Conservation (phyloP, 352 stramenopile species). For the Phytopythium montanum region DNA sequence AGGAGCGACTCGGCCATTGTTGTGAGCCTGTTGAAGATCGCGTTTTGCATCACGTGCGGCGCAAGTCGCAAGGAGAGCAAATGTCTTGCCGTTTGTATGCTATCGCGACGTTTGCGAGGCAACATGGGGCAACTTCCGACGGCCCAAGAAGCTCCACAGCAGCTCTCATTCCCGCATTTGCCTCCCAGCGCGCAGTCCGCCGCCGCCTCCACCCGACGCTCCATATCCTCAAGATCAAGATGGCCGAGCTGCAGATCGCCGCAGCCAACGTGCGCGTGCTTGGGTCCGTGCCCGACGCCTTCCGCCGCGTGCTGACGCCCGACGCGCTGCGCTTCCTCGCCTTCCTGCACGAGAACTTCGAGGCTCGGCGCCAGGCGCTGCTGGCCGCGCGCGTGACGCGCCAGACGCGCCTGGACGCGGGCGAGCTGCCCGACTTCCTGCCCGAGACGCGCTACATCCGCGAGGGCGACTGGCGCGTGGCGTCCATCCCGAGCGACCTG, state of each 20-base stretch:
- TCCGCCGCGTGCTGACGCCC: conserved; percentile 84
- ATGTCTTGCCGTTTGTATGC: too few species aligned
- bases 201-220: neutral
- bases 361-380: conserved; percentile 49
- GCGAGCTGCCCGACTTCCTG: conserved; percentile 86
- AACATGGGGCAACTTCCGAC: too few species aligned
- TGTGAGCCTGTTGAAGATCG: conserved; percentile 7
- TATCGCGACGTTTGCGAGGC: too few species aligned
- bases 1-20: neutral
- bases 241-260: conserved; percentile 45
- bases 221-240: conserved; percentile 10
- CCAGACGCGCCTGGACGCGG: conserved; percentile 85
- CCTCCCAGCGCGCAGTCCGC: neutral
- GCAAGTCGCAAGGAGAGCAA: neutral
- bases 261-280: conserved; percentile 82
- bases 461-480: conserved; percentile 72
- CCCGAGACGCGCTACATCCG: conserved; percentile 81
- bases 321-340: conserved; percentile 91
- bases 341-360: conserved; percentile 89
- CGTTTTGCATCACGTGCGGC: neutral
- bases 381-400: conserved; percentile 45
- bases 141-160: too few species aligned
- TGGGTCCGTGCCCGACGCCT: conserved; percentile 71
- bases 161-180: conserved; percentile 7
- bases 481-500: conserved; percentile 81